Conservation (phyloP, 208 protist species). For the Wallacemonas rigidus region DNA sequence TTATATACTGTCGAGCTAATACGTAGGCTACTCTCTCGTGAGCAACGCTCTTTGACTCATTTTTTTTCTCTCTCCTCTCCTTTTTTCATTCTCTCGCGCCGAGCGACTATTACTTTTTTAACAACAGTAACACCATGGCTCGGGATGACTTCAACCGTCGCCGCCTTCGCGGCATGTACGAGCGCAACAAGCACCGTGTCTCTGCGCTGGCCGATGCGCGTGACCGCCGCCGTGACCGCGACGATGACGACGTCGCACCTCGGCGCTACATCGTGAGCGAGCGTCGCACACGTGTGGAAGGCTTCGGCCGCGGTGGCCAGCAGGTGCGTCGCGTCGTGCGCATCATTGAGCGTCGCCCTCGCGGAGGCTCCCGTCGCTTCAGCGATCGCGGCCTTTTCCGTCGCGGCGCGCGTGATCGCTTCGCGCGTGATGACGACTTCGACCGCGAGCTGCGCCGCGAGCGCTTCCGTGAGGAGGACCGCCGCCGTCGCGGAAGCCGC, state of each 20-base stretch:
- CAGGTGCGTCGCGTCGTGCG: slow-evolving; percentile 64
- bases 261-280: slow-evolving; percentile 83
- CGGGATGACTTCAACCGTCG: slow-evolving; percentile 78
- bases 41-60: background rate
- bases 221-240: slow-evolving; percentile 48
- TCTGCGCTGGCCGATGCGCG: slow-evolving; percentile 72
- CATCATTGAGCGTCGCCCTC: slow-evolving; percentile 13
- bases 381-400: slow-evolving; percentile 68
- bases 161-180: slow-evolving; percentile 78
- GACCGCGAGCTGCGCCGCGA: slow-evolving; percentile 67
- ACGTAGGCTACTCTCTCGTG: too few species aligned
- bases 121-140: slow-evolving; percentile 28
- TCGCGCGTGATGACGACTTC: slow-evolving; percentile 73
- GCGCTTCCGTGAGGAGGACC: slow-evolving; percentile 38
- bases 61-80: slow-evolving; percentile 13
- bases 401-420: slow-evolving; percentile 64
- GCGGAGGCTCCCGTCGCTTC: slow-evolving; percentile 42
- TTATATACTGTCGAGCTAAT: too few species aligned
- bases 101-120: slow-evolving; percentile 12
- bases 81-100: background rate
- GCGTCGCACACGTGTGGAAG: slow-evolving; percentile 65
- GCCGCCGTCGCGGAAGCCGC: slow-evolving; percentile 21
- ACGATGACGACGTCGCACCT: slow-evolving; percentile 59
- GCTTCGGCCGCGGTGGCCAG: slow-evolving; percentile 77
- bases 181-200: slow-evolving; percentile 77